Evolutionary conservation across 805 yeast genomes (phyloP), one percentile per base, ranked within the genome.

Genomic region (Ogataea saltuana): DNA sequence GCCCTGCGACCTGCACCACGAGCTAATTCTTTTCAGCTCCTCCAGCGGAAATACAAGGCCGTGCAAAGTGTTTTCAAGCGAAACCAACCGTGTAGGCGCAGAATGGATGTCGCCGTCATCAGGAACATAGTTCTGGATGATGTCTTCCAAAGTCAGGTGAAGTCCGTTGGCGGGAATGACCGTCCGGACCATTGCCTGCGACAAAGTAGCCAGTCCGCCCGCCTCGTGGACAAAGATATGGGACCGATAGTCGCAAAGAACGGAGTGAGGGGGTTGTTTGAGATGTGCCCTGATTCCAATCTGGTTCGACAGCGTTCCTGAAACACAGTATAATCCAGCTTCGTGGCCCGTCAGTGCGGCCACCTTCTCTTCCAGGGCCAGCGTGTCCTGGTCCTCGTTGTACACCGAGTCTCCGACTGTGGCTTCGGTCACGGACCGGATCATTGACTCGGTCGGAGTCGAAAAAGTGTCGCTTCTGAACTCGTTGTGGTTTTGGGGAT

Each of bases 251-350:
- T 91, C 97, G 69, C 96, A 88, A 36, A 90, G 59, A 19, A 91
- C 71, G n/a, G 90, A 77, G 67, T 83, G 82, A 2, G 96, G 95
- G 13, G 97, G 97, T 58, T 85, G 91, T 48, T 63, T 64, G 36
- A 91, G 68, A 52, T 84, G 86, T 4, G 88, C 71, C 57, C 97
- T 73, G 33, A 90, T 61, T 12, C 84, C 97, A 48, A 90, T 73
- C 66, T 90, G 98, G 67, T 90, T 90, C 9, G 96, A 83, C 64
- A 90, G 65, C 5, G 97, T 91, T 34, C 98, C 97, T 17, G 95
- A 84, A 16, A 82, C 88, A 65, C 95, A 88, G 65, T 74, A 90
- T 40, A 88, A 62, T 10, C 86, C 97, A 1, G 88, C 85, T 53
- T 81, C 87, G 54, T 83, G 86, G 13, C 95, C 96, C 6, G 95